Percentiles rank a stretch among this genome's conserved stretches.
Evolutionary conservation across 495 filamentous ascomycete species (phyloP).

Genomic region (Penicillium coffeae): DNA sequence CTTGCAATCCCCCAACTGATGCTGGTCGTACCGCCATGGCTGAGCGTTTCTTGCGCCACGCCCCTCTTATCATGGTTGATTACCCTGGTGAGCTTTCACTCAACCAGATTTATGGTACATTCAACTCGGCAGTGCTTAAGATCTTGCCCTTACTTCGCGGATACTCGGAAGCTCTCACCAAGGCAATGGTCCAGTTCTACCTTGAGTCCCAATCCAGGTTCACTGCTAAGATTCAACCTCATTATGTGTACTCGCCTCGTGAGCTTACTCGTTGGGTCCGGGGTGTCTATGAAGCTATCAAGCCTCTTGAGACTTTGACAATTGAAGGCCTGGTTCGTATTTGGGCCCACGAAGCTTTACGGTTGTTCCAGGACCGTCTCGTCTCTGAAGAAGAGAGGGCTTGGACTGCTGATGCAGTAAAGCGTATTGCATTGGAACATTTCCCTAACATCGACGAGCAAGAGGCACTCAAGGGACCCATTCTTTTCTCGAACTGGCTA

Average conservation of each 20-base stretch:
- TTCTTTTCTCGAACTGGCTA: constrained; percentile 99
- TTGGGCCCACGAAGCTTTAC: constrained; percentile 95
- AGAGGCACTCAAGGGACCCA: constrained; percentile 86
- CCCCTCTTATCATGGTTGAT: constrained; percentile 97
- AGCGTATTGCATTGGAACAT: constrained; percentile 78
- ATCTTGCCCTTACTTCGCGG: constrained; percentile 93
- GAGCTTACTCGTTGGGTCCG: constrained; percentile 96
- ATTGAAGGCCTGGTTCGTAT: constrained; percentile 93
- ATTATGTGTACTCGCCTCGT: constrained; percentile 98
- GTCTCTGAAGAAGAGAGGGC: constrained; percentile 90
- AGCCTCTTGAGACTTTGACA: constrained; percentile 79
- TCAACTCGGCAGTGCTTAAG: constrained; percentile 95
- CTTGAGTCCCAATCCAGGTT: constrained; percentile 90
- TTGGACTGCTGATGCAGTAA: constrained; percentile 87
- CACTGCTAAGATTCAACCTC: constrained; percentile 92
- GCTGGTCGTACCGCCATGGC: constrained; percentile 94
- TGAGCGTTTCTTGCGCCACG: constrained; percentile 87
- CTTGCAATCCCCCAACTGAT: constrained; percentile 98
- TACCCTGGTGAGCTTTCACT: constrained; percentile 95
- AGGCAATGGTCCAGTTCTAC: constrained; percentile 97
- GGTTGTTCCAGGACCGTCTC: constrained; percentile 94
- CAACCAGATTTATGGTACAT: constrained; percentile 95
- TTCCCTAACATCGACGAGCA: constrained; percentile 91
- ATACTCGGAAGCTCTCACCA: constrained; percentile 89
- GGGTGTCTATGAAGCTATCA: constrained; percentile 93